Evolutionary conservation across 2,329 filamentous ascomycete genomes (phyloP), one percentile per base, ranked within the genome.

Genomic region (Teratosphaeria epicoccoides): DNA sequence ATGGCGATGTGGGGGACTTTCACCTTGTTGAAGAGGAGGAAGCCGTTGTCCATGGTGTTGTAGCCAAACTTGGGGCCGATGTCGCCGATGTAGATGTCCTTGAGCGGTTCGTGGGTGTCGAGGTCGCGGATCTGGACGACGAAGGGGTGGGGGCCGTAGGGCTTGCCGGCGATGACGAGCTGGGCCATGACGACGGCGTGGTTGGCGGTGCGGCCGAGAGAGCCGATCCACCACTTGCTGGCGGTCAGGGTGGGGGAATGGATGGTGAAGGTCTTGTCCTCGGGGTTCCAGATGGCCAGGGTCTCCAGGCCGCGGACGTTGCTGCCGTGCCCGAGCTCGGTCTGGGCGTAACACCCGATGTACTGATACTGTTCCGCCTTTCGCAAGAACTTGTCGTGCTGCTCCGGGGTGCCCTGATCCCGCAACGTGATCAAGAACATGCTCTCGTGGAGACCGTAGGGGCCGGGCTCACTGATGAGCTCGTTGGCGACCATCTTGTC

Each of bases 151-250:
- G 86, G 85, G 0, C 87, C 86, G 57, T 82, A 82, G 17, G 75
- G 71, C 69, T 85, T 86, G 58, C 84, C 84, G 54, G 74, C 71
- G 55, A 88, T 77, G 55, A 83, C 78, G 24, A 90, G 74, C 68
- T 89, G 85, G 0, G 87, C 86, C 76, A 90, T 88, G 3, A 90
- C 84, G 2, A 87, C 81, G 1, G 86, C 86, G 63, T 88, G 77
- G 65, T 87, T 90, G 44, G 87, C 86, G 2, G 83, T 83, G 60
- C 84, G 77, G 49, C 86, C 87, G 3, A 90, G 75, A 10, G 84
- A 86, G 1, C 87, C 87, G 60, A 88, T 88, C 87, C 87, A 90
- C 85, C 85, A 91, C 65, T 91, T 91, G 28, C 83, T 84, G 0
- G 85, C 79, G 1, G 86, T 89, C 51, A 89, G 73, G 55, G 81